These are phyloP conservation scores for Chaetomium fimeti DNA, from an alignment of 495 filamentous ascomycete genomes.

Conservation along the genomic window DNA sequence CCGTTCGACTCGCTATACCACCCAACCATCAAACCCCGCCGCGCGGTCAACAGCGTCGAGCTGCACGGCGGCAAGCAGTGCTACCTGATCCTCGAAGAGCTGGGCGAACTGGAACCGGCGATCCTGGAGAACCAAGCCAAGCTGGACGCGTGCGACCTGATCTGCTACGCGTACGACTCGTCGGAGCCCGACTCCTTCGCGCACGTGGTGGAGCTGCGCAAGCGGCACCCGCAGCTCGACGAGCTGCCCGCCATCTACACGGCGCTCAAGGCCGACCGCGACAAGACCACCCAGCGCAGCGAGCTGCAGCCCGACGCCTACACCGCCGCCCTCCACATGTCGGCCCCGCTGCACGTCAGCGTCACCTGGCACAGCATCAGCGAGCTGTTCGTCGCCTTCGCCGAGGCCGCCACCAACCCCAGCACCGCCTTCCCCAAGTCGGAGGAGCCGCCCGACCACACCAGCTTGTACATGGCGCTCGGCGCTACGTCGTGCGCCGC, in stretches of 20 bases:
- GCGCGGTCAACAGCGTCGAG: constrained; percentile 94
- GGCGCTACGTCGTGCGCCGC: constrained; percentile 77
- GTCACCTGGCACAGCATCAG: constrained; percentile 86
- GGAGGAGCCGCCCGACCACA: constrained; percentile 80
- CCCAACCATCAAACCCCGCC: constrained; percentile 90
- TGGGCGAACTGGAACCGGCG: constrained; percentile 91
- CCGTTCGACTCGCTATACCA: constrained; percentile 83
- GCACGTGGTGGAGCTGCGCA: constrained; percentile 79
- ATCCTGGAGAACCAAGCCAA: constrained; percentile 89
- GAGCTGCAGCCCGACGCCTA: constrained; percentile 93
- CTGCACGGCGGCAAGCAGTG: constrained; percentile 94
- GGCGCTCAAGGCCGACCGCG: constrained; percentile 88
- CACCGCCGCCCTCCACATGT: constrained; percentile 74
- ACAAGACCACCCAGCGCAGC: constrained; percentile 88
- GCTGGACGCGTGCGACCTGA: constrained; percentile 87
- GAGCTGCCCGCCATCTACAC: constrained; percentile 86
- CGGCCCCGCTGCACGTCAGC: constrained; percentile 87
- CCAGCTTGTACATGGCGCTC: constrained; percentile 79
- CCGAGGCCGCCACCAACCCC: constrained; percentile 88
- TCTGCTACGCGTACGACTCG: constrained; percentile 96
- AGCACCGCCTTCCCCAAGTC: constrained; percentile 82
- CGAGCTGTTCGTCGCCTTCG: constrained; percentile 81
- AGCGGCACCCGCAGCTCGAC: constrained; percentile 75
- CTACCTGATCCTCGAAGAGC: constrained; percentile 91
- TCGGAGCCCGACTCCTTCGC: constrained; percentile 92